Base-by-base conservation (phyloP, 257 asterid species). In the Jacaranda copaia region DNA sequence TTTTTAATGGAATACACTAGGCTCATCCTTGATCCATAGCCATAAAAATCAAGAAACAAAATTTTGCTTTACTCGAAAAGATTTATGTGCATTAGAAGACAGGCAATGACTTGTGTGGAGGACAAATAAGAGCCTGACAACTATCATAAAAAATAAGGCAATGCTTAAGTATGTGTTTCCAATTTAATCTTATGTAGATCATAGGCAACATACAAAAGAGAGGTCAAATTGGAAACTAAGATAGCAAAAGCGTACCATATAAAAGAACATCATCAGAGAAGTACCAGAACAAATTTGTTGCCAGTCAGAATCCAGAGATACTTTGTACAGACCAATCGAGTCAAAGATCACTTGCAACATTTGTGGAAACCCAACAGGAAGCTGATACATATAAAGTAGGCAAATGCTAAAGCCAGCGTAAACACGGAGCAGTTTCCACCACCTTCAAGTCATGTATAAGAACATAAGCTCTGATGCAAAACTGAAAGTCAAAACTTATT, bases 351-450 rank as follows among this genome's bases (percentile, higher is more conserved):
- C 68, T 76, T 75, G 82, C 70, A 84, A 70, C 74, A 77, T 65
- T 46, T 86, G 84, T 9, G 90, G 94, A 68, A 89, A 81, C 48
- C 81, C 86, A 74, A 90, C 71, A 51, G 87, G 96, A 76, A 92
- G 93, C 86, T 92, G 98, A 83, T 90, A 90, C 61, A 84, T 73
- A 80, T 92, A 92, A 48, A 92, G 89, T 66, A 90, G 79, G 87
- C 92, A 83, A 87, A 92, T 84, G 86, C 62, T 82, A 83, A 88
- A 82, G 79, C 95, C 96, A 80, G 97, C 92, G 77, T 92, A 92
- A 36, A 87, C 77, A 95, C 96, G 88, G 66, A 92, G 95, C 84
- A 80, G 90, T 84, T 87, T 92, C 97, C 97, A 90, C 88, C 92
- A 89, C 98, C 98, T 92, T 84, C 86, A 85, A 84, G 60, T 43